A percentile compares a stretch with the other conserved stretches of the same genome.
phyloP scores from a whole-genome alignment of 169 alveolate genomes.

The Perkinsus marinus region DNA sequence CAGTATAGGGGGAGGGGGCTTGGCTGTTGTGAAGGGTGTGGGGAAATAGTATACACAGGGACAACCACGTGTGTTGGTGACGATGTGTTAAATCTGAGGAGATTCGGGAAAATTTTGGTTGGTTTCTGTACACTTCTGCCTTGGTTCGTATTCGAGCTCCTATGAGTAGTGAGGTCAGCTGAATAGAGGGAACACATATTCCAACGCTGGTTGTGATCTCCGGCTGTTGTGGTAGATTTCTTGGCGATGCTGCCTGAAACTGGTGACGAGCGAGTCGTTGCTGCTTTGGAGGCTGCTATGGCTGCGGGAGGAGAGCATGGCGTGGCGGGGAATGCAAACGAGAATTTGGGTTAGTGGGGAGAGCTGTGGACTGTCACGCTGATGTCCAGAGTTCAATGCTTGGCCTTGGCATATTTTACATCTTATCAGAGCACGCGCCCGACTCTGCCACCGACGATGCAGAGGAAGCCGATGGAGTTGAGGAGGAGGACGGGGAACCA shows the following conservation, averaged over 20 bases:
- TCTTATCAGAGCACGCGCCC: too few relatives aligned
- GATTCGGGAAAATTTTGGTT: too few relatives aligned
- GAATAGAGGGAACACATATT: too few relatives aligned
- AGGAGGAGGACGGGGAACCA: not conserved
- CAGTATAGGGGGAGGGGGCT: too few relatives aligned
- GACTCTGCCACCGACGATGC: not conserved
- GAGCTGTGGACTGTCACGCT: not conserved
- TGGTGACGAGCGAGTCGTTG: not conserved
- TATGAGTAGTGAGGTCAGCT: too few relatives aligned
- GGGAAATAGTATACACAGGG: too few relatives aligned
- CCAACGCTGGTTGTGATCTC: too few relatives aligned
- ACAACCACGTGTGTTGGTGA: too few relatives aligned
- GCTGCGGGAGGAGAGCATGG: not conserved
- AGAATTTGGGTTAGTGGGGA: not conserved
- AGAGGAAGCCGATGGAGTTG: not conserved
- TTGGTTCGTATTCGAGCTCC: too few relatives aligned
- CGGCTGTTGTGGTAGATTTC: not conserved
- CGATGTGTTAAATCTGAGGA: too few relatives aligned
- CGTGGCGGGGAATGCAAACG: not conserved
- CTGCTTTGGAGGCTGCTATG: not conserved
- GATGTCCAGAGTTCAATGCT: not conserved
- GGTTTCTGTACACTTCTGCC: too few relatives aligned
- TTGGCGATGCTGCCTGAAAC: not conserved
- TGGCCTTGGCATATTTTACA: not conserved
- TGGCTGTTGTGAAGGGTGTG: too few relatives aligned